Evolutionary conservation across 148 eudicot genomes (phyloP).

Genomic region (Camellia japonica): DNA sequence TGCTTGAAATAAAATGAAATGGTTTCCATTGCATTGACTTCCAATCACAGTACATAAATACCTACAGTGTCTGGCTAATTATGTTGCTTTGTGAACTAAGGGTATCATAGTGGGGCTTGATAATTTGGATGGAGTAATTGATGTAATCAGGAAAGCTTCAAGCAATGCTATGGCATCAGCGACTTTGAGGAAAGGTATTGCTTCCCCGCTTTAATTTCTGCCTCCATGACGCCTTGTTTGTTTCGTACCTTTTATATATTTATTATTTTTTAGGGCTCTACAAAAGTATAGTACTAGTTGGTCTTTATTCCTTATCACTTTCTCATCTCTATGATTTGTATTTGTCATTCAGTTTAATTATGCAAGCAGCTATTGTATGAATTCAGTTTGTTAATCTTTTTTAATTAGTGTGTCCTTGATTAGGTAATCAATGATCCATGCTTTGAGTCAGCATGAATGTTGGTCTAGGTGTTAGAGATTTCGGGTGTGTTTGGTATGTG

Average conservation of each 20-base stretch:
- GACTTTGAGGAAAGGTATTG: conserved; percentile 60
- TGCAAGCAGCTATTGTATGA: background rate
- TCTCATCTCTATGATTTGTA: background rate
- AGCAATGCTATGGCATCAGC: conserved; percentile 68
- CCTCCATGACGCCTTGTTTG: conserved; percentile 2
- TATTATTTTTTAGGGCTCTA: background rate
- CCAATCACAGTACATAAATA: background rate
- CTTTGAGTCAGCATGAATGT: background rate
- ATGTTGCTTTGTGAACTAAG: conserved; percentile 31
- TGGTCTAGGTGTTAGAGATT: background rate
- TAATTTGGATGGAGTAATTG: conserved; percentile 78
- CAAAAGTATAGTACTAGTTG: background rate
- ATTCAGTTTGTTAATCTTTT: background rate
- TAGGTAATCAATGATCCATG: background rate
- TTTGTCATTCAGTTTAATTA: background rate
- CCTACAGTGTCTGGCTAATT: background rate
- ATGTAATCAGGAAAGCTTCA: conserved; percentile 70
- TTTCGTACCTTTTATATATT: background rate
- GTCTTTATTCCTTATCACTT: background rate
- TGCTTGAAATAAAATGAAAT: conserved; percentile 4
- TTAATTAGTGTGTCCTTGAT: background rate
- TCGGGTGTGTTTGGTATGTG: too few species aligned
- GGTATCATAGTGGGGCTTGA: conserved; percentile 88
- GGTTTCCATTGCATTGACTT: background rate
- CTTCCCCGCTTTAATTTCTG: background rate